Evolutionary conservation across 495 filamentous ascomycete genomes (phyloP).

Genomic region (Hypomontagnella submonticulosa): DNA sequence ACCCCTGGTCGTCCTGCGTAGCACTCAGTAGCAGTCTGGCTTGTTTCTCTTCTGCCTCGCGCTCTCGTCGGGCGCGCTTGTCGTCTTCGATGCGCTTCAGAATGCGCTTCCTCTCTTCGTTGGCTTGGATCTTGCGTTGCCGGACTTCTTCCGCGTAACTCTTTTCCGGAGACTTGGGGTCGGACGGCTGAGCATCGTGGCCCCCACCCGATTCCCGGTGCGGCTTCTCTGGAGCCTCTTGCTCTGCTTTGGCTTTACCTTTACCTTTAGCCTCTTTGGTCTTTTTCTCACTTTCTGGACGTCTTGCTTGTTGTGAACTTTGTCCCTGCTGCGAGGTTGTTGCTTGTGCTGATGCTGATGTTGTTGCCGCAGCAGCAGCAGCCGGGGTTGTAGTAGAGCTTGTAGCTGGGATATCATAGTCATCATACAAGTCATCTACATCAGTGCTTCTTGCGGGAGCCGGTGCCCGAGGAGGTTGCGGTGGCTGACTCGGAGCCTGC

Average conservation of each 20-base stretch:
- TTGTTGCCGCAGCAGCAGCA: too few species aligned
- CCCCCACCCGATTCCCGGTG: constrained; percentile 46
- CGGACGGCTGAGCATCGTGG: constrained; percentile 35
- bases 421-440: constrained; percentile 36
- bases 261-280: constrained; percentile 50
- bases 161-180: constrained; percentile 26
- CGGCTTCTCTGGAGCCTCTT: constrained; percentile 51
- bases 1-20: constrained; percentile 1
- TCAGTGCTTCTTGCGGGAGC: constrained; percentile 16
- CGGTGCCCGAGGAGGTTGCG: constrained; percentile 28
- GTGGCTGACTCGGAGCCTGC: constrained; percentile 14
- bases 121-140: constrained; percentile 63
- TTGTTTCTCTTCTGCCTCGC: constrained; percentile 61
- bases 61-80: constrained; percentile 68
- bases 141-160: constrained; percentile 61
- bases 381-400: background rate
- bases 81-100: constrained; percentile 73
- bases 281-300: constrained; percentile 45
- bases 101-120: constrained; percentile 69
- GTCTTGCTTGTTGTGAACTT: constrained; percentile 43
- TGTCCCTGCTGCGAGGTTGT: constrained; percentile 7
- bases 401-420: constrained; percentile 29
- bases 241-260: constrained; percentile 48
- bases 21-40: constrained; percentile 35
- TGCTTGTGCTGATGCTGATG: background rate